Base-by-base conservation (phyloP, 2,329 filamentous ascomycete species). In the Colletotrichum agaves region DNA sequence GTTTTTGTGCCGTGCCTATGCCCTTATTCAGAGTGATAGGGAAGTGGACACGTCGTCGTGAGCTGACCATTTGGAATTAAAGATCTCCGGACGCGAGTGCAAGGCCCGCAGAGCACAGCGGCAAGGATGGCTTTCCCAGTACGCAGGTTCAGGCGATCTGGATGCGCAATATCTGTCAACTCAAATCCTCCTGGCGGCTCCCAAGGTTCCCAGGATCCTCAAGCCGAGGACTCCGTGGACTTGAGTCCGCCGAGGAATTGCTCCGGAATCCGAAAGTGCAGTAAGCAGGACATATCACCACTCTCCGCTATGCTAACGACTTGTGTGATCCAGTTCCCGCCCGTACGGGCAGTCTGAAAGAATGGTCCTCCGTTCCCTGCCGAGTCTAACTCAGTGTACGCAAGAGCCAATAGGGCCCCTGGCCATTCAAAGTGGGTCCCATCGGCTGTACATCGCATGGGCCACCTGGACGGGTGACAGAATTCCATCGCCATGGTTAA, bases 401-500 rank as follows among this genome's bases (percentile, higher is more conserved):
- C 37, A 39, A 39, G 31, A 63, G 64, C 39, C 46, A 46, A 52
- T 46, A 46, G 35, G 50, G 6, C 55, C 46, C 64, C 64, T 31
- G 46, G 61, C 39, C 39, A 44, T 56, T 19, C 7, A 13, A 13
- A 37, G 60, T 64, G 60, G 61, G 37, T 23, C 21, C 60, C 13
- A 13, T 11, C 39, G 11, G 21, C 17, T 55, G 31, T 27, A 21
- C 56, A 37, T 61, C 33, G 63, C 47, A 61, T 66, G 49, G 63
- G 23, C 60, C 59, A n/a, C 50, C 60, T 23, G 37, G 21, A 53
- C 33, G 23, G 37, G 21, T 60, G 55, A 19, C 55, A 47, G 53
- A 13, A 33, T 59, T 47, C 65, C 65, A 23, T 60, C 41, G 61
- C 61, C 65, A 61, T 65, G 65, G 65, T 68, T 68, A 46, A 47